Conservation (phyloP, 1,284 basidiomycete species). For the Pyrrhoderma lamaoense region DNA sequence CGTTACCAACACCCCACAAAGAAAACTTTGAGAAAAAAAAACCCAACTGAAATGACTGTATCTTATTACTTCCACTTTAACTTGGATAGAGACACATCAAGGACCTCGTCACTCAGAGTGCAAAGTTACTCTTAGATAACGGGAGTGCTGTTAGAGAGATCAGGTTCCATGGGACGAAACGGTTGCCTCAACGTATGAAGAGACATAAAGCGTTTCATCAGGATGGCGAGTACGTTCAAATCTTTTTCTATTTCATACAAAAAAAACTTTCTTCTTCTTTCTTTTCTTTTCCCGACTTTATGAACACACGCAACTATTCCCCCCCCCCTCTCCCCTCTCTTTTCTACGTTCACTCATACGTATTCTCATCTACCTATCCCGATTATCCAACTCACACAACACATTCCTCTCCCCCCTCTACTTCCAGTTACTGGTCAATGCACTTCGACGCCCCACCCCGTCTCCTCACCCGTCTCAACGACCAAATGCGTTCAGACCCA, state of each 20-base stretch:
- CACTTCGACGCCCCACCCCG: conserved; percentile 81
- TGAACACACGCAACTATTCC: conserved; percentile 1
- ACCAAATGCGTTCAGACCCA: conserved; percentile 68
- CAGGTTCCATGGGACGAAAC: conserved; percentile 66
- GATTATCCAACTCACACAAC: not conserved
- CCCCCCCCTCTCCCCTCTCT: not conserved
- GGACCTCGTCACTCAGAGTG: conserved; percentile 67
- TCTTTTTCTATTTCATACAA: not conserved
- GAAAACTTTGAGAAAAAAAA: not conserved
- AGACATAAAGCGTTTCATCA: conserved; percentile 56
- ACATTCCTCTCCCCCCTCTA: not conserved
- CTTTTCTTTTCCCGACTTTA: conserved; percentile 1
- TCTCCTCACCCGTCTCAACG: conserved; percentile 55
- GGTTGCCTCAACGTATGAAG: conserved; percentile 72
- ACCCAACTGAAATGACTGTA: not conserved
- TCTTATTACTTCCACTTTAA: not conserved
- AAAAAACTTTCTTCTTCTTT: too few relatives aligned
- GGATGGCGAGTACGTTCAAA: conserved; percentile 81
- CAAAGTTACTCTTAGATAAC: conserved; percentile 64
- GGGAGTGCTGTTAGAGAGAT: conserved; percentile 80
- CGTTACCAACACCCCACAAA: conserved; percentile 36
- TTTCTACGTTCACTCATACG: not conserved
- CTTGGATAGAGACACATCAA: conserved; percentile 61
- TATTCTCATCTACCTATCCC: not conserved
- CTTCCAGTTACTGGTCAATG: conserved; percentile 77